Percentiles rank a stretch among this genome's conserved stretches.
phyloP scores from a whole-genome alignment of 768 basidiomycete genomes.

The Leccinum incarnatum region DNA sequence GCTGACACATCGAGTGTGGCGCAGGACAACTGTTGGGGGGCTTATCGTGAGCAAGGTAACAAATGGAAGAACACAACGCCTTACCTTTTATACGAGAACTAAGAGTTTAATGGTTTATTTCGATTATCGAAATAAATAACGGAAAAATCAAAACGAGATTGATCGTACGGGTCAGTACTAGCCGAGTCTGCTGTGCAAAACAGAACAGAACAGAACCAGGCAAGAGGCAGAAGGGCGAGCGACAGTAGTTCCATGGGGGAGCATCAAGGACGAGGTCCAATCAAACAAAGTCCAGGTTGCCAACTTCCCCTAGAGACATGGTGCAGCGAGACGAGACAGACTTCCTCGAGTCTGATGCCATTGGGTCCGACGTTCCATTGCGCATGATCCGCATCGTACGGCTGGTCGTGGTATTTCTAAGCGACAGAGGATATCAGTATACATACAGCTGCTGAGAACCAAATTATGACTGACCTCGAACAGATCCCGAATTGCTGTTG shows the following conservation, averaged over 20 bases:
- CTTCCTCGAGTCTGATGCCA: slow-evolving; percentile 25
- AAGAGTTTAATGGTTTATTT: not conserved
- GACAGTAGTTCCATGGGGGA: not conserved
- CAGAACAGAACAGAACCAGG: not conserved
- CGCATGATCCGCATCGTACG: slow-evolving; percentile 8
- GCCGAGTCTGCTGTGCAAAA: not conserved
- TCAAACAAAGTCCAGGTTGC: slow-evolving; percentile 69
- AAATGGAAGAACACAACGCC: not conserved
- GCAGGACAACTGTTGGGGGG: not conserved
- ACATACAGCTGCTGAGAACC: not conserved
- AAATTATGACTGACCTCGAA: slow-evolving; percentile 42
- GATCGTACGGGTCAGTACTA: not conserved
- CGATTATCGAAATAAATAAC: not conserved
- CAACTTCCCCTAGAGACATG: slow-evolving; percentile 79
- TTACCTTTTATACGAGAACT: not conserved
- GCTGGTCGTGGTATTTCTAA: slow-evolving; percentile 15
- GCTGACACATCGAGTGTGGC: not conserved
- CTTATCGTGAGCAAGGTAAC: not conserved
- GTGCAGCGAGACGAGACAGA: slow-evolving; percentile 67
- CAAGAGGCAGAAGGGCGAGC: not conserved
- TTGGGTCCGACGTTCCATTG: slow-evolving; percentile 24
- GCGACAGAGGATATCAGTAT: slow-evolving; percentile 8
- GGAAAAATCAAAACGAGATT: not conserved
- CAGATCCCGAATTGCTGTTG: slow-evolving; percentile 66
- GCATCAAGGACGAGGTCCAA: slow-evolving; percentile 15